Evolutionary conservation across 2,329 filamentous ascomycete species (phyloP).

Genomic region (Tetracladium maxilliforme): DNA sequence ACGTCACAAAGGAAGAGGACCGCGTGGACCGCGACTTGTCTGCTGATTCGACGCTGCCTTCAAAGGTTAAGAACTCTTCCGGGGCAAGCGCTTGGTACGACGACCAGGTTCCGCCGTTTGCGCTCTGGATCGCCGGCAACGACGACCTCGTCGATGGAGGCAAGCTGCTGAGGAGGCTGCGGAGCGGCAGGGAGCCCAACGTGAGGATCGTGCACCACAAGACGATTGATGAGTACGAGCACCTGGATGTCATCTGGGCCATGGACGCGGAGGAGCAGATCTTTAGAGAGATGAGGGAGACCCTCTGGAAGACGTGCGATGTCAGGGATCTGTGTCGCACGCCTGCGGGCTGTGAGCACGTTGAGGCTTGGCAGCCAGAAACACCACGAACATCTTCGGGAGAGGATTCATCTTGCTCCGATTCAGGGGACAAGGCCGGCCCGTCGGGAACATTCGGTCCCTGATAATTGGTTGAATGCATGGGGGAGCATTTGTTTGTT

Average conservation of each 20-base stretch:
- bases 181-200: slow-evolving; percentile 64
- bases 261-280: slow-evolving; percentile 78
- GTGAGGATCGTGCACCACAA: slow-evolving; percentile 70
- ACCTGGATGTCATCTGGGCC: slow-evolving; percentile 90
- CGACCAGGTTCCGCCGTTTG: slow-evolving; percentile 63
- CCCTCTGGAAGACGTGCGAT: slow-evolving; percentile 65
- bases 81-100: slow-evolving; percentile 59
- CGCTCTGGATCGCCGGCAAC: slow-evolving; percentile 73
- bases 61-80: slow-evolving; percentile 8
- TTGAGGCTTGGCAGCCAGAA: slow-evolving; percentile 11
- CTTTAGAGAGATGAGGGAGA: slow-evolving; percentile 64
- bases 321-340: slow-evolving; percentile 10
- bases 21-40: slow-evolving; percentile 20
- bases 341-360: slow-evolving; percentile 13
- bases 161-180: slow-evolving; percentile 58
- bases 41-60: slow-evolving; percentile 1
- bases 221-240: slow-evolving; percentile 77
- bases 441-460: no score
- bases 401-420: no score
- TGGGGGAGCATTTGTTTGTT: no score
- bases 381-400: no score
- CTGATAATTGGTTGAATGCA: no score
- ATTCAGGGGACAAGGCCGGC: no score
- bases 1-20: slow-evolving; percentile 50
- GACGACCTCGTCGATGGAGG: slow-evolving; percentile 77